Evolutionary conservation across 2,329 filamentous ascomycete species (phyloP), one percentile per base, ranked within the genome.

Genomic region (Neopestalotiopsis clavispora): DNA sequence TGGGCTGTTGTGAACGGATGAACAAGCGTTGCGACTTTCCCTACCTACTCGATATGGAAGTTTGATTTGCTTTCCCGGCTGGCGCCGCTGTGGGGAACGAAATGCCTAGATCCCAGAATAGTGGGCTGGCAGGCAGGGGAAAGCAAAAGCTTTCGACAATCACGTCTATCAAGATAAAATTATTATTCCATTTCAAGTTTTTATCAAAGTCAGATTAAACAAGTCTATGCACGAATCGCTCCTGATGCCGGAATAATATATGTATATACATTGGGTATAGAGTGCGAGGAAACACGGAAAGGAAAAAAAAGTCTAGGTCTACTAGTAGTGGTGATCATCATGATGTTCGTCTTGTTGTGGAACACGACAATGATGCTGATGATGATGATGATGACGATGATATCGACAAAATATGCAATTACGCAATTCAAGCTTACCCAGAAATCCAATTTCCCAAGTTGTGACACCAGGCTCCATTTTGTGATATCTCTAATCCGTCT

Each of bases 231-330:
- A 52, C 45, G n/a, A 52, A 52, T 52, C 45, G 45, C 45, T 52
- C 45, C 4, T 52, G 7, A 52, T 52, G 45, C 14, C 17, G 45
- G 45, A 52, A n/a, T 52, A n/a, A 20, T 52, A 7, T 38, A 38
- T 38, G 34, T 38, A 52, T 52, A 30, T 62, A 62, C 59, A 42
- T 20, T 62, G 59, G 59, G 59, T 34, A 40, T 62, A 62, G n/a
- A 34, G 20, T 34, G n/a, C n/a, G 34, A 38, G 34, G 34, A 38
- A 38, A 38, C 6, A 38, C 23, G 23, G 10, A 38, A 38, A 38
- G 34, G 34, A 38, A 38, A 10, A 40, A 40, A 62, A 38, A 20
- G 32, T 32, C 17, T 20, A 62, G 59, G 13, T 62, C 59, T 30
- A 32, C 59, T 20, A 40, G 14, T 62, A 32, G 10, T 38, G 34